Evolutionary conservation across 176 grass and related monocot species (phyloP).

Genomic region (Thalia dealbata): DNA sequence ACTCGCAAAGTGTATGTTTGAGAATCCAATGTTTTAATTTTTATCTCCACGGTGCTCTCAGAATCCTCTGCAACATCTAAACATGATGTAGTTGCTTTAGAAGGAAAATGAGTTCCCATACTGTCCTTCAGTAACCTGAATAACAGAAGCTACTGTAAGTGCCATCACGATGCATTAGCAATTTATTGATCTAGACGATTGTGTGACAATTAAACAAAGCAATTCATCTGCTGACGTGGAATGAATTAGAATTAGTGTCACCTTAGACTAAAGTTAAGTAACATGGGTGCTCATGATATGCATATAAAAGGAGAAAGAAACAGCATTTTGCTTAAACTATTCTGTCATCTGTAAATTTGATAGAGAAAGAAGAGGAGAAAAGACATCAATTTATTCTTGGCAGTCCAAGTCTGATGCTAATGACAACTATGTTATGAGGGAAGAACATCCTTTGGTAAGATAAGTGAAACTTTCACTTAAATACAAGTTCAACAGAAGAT

Average conservation of each 20-base stretch:
- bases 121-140: constrained; percentile 14
- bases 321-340: background rate
- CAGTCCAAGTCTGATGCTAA: no score
- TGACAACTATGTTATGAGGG: no score
- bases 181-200: background rate
- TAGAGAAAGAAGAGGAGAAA: background rate
- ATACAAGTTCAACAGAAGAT: no score
- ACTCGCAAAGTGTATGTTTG: constrained; percentile 82
- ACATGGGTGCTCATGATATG: background rate
- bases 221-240: background rate
- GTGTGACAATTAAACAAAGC: background rate
- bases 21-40: constrained; percentile 98
- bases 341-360: background rate
- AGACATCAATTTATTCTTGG: background rate
- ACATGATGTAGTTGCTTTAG: constrained; percentile 40
- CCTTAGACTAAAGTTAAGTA: background rate
- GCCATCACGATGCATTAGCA: background rate
- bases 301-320: background rate
- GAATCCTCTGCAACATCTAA: constrained; percentile 23
- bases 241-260: background rate
- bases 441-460: no score
- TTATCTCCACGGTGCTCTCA: constrained; percentile 73
- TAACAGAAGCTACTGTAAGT: background rate
- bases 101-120: constrained; percentile 36
- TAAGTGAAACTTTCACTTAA: no score